Evolutionary conservation across 129 eudicot genomes (phyloP), one percentile per base, ranked within the genome.

Genomic region (Pittosporum tobira): DNA sequence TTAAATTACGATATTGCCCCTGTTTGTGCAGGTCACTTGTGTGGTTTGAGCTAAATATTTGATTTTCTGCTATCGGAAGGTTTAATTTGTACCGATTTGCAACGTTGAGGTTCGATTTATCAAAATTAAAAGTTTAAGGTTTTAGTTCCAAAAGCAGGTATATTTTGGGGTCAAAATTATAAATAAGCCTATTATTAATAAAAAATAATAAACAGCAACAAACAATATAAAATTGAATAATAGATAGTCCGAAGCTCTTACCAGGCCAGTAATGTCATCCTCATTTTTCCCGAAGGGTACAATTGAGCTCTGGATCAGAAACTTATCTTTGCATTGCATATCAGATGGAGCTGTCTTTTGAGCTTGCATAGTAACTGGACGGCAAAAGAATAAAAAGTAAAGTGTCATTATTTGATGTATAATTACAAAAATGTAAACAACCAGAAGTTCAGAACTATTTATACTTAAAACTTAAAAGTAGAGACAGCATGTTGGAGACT

Each of bases 291-390:
- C 91, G 47, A 51, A 51, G 50, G 84, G 80, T 23, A 74, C 95
- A 64, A 76, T 76, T 48, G 91, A 82, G 76, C 82, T 73, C 79
- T 82, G 95, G 40, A 86, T 67, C 67, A 86, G 56, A 52, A 86
- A 86, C 53, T 86, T 86, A 65, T 86, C 95, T 63, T 82, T 86
- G 77, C 95, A 86, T 22, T 70, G 84, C 80, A 82, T 77, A 24
- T 86, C 95, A 51, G 77, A 51, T 45, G 91, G 73, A 58, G 72
- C 70, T 18, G 87, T 66, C 48, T 76, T 71, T 66, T 76, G 76
- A 30, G 87, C 84, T 79, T 76, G 87, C 95, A 82, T 86, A 28
- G 84, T 86, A 49, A 86, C 95, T 86, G 71, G 65, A 73, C 46
- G 11, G 13, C 68, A 65, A 42, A 25, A 11, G 48, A 21, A 14